These are phyloP conservation scores for Heliocybe sulcata DNA, from an alignment of 1,284 basidiomycete genomes.

Conservation along the genomic window DNA sequence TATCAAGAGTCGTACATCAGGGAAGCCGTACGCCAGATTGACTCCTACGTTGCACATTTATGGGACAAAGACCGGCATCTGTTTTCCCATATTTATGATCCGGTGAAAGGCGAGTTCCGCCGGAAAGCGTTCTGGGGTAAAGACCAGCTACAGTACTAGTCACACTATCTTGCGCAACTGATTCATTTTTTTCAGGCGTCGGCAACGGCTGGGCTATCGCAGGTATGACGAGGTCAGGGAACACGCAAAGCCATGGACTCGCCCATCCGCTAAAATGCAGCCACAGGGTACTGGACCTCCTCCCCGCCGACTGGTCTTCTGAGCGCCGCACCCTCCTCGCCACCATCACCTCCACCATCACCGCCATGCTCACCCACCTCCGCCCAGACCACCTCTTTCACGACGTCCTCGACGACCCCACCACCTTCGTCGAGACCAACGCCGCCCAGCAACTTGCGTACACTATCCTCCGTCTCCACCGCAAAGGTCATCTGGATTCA, in stretches of 20 bases:
- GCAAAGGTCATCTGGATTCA: conserved; percentile 7
- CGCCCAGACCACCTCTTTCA: conserved; percentile 15
- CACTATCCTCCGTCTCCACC: conserved; percentile 15
- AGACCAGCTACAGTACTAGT: not conserved
- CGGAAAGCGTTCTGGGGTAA: conserved; percentile 14
- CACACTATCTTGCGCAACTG: not conserved
- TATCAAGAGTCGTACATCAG: not conserved
- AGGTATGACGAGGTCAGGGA: conserved; percentile 15
- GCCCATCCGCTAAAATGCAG: too few relatives aligned
- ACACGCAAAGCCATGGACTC: not conserved
- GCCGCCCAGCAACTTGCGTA: conserved; percentile 18
- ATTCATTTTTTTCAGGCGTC: conserved; percentile 9
- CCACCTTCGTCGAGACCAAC: conserved; percentile 18
- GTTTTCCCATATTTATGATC: conserved; percentile 19
- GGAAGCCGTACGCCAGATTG: not conserved
- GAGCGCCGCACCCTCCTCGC: not conserved
- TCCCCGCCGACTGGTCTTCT: not conserved
- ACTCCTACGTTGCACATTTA: not conserved
- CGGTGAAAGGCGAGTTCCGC: conserved; percentile 9
- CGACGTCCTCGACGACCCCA: conserved; percentile 16
- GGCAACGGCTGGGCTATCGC: conserved; percentile 21
- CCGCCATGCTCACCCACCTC: conserved; percentile 12
- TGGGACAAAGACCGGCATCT: not conserved
- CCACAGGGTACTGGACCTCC: not conserved
- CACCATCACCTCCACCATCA: conserved; percentile 8